phyloP scores from a whole-genome alignment of 2,329 filamentous ascomycete genomes.

The Fusarium miscanthi region DNA sequence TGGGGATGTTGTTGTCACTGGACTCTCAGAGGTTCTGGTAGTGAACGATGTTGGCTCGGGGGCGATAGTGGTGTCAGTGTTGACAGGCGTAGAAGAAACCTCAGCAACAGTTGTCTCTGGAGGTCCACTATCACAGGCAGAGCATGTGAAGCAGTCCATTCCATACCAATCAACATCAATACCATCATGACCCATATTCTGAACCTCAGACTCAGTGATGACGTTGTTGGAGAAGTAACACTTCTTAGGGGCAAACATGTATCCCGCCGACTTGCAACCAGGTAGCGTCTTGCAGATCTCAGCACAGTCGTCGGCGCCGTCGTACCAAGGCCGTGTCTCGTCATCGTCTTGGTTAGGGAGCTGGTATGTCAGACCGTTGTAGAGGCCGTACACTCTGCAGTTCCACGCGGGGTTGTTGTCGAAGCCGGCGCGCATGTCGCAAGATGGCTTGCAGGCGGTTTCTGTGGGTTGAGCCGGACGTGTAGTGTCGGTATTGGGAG shows the following conservation, averaged over 20 bases:
- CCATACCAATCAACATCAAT: constrained; percentile 1
- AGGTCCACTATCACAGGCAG: neutral
- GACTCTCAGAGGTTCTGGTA: neutral
- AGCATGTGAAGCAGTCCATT: neutral
- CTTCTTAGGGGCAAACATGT: neutral
- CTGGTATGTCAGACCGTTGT: neutral
- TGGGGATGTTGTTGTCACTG: neutral
- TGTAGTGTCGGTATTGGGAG: neutral
- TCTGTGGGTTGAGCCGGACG: neutral
- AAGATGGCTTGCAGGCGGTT: neutral
- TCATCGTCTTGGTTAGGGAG: neutral
- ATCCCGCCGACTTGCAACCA: neutral
- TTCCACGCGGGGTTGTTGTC: rapidly evolving
- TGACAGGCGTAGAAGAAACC: neutral
- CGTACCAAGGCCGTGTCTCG: neutral
- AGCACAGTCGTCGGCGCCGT: neutral
- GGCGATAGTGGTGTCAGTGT: neutral
- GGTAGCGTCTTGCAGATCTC: neutral
- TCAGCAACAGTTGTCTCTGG: neutral
- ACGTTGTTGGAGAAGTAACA: neutral
- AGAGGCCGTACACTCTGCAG: neutral
- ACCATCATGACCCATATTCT: neutral
- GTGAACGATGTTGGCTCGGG: neutral
- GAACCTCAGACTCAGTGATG: neutral
- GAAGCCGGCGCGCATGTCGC: rapidly evolving